phyloP scores from a whole-genome alignment of 306 rosid genomes.

The Citrullus amarus region DNA sequence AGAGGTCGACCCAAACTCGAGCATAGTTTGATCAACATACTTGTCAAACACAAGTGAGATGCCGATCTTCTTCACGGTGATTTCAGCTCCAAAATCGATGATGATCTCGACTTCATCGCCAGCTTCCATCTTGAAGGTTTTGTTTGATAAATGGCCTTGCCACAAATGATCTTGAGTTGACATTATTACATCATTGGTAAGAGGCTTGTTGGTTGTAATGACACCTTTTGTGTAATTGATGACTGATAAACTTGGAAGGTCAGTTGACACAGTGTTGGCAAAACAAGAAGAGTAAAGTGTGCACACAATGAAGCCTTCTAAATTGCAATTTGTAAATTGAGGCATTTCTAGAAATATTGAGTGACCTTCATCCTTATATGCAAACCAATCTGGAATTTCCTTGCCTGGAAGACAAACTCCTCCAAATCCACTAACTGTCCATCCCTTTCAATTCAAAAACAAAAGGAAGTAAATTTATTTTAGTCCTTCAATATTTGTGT shows the following conservation, averaged over 20 bases:
- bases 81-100: not conserved
- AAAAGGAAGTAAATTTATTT: not conserved
- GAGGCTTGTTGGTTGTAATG: not conserved
- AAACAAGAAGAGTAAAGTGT: conserved; percentile 3
- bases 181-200: not conserved
- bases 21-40: not conserved
- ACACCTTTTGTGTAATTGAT: not conserved
- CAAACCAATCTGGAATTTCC: conserved; percentile 9
- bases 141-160: conserved; percentile 13
- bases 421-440: not conserved
- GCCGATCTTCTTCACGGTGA: conserved; percentile 14
- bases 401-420: conserved; percentile 13
- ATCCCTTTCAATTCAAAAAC: conserved; percentile 5
- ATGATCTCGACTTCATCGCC: conserved; percentile 14
- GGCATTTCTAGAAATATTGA: conserved; percentile 10
- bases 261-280: not conserved
- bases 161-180: conserved; percentile 13
- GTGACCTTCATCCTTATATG: not conserved
- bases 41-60: not conserved
- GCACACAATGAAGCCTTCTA: conserved; percentile 1
- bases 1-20: not conserved
- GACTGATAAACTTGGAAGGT: not conserved
- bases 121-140: not conserved
- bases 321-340: not conserved
- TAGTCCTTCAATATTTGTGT: not conserved